These are phyloP conservation scores for Carallia pectinifolia DNA, from an alignment of 345 rosid species.

Conservation along the genomic window DNA sequence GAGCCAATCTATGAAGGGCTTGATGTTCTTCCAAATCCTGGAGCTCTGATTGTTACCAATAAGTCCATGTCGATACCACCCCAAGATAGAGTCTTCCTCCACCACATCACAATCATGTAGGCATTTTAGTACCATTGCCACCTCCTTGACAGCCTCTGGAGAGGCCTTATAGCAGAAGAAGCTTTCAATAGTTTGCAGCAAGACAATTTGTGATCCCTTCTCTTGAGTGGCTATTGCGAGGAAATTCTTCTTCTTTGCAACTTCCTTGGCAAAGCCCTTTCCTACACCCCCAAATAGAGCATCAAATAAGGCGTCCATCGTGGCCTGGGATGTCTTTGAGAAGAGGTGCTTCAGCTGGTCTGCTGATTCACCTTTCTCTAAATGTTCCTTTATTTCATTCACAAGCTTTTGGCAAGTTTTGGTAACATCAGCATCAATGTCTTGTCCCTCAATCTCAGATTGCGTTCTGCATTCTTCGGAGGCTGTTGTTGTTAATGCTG, in stretches of 20 bases:
- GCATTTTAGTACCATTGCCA: slow-evolving; percentile 58
- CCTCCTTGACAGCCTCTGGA: slow-evolving; percentile 51
- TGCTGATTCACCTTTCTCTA: slow-evolving; percentile 48
- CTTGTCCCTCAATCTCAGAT: background rate
- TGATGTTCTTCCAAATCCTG: slow-evolving; percentile 59
- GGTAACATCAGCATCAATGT: slow-evolving; percentile 23
- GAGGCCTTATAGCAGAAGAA: slow-evolving; percentile 43
- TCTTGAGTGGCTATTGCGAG: slow-evolving; percentile 48
- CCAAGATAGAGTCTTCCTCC: slow-evolving; percentile 67
- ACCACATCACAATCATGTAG: slow-evolving; percentile 67
- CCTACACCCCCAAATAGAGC: slow-evolving; percentile 58
- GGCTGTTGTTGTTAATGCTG: slow-evolving; percentile 54
- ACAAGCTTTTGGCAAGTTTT: slow-evolving; percentile 28
- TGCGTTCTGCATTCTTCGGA: background rate
- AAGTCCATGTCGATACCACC: slow-evolving; percentile 68
- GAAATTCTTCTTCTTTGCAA: slow-evolving; percentile 61
- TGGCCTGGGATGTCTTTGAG: slow-evolving; percentile 49
- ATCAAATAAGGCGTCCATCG: slow-evolving; percentile 53
- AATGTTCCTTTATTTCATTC: slow-evolving; percentile 44
- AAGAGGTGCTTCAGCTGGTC: slow-evolving; percentile 45
- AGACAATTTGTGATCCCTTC: slow-evolving; percentile 47
- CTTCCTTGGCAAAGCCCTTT: slow-evolving; percentile 60
- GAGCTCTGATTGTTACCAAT: slow-evolving; percentile 45
- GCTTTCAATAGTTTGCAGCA: slow-evolving; percentile 49
- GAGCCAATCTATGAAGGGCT: slow-evolving; percentile 83